Base-by-base conservation (phyloP, 2,329 filamentous ascomycete genomes). In the Ophiocordyceps camponoti-rufipedis region DNA sequence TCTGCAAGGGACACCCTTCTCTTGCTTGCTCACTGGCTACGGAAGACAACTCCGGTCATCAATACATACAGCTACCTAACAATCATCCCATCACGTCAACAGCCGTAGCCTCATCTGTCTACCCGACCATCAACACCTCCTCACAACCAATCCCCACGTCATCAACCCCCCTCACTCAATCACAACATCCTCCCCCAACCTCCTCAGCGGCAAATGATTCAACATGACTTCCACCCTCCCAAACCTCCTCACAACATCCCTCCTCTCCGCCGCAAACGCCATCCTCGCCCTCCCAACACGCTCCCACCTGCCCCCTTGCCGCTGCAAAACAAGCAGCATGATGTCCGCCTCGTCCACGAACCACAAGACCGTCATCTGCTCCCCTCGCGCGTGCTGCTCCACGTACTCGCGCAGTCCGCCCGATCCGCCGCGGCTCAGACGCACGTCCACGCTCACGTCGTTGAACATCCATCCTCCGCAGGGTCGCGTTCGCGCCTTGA, bases 341-440 rank as follows among this genome's bases (percentile, higher is more conserved):
- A 62, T 54, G 11, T 54, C 48, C 5, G 56, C 54, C 41, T 62
- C 59, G 31, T 62, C 59, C 16, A 61, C 53, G 42, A 61, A 62
- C 59, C 59, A 62, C 28, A 62, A 46, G 9, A 61, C 52, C 16
- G 58, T 61, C 57, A 62, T 61, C 45, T 60, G 58, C 49, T 62
- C 57, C 7, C 57, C 59, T 4, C 54, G 54, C 10, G 56, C 59
- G 43, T 62, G 59, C 1, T 53, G 51, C 45, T 59, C 57, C 16
- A 62, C 53, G 38, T 62, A 62, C 23, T 59, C 57, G 0, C 60
- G 54, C 38, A 62, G 60, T 0, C 55, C 52, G 35, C 51, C 49
- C 0, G 46, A 40, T 14, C 19, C 41, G n/a, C 28, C 57, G 8
- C 56, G 52, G 44, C 59, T 62, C 41, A 62, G 51, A 2, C 53